Evolutionary conservation across 2,329 filamentous ascomycete genomes (phyloP), one percentile per base, ranked within the genome.

Genomic region (Botryotinia convoluta): DNA sequence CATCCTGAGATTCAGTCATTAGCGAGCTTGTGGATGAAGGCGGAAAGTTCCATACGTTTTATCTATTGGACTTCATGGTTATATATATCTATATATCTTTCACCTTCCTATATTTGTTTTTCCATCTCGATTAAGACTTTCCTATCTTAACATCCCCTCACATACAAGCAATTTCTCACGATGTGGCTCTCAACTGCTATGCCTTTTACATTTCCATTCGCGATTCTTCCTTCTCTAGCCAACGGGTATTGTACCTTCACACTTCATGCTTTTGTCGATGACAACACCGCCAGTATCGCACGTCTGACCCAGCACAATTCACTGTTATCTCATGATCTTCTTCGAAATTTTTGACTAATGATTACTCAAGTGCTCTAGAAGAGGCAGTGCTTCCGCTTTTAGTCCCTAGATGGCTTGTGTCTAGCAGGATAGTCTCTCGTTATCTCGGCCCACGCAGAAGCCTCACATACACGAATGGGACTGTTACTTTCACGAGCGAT

Each of bases 231-330:
- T 22, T 60, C 57, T 44, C 22, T 26, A n/a, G n/a, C 32, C 29
- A 63, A 71, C 39, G 22, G 14, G 4, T 32, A 48, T n/a, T 71
- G 42, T 26, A 71, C 68, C 20, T 71, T 62, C 32, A 71, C 26
- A 7, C 57, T 71, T n/a, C 48, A 63, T n/a, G 32, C 59, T 9
- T 54, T 29, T 10, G 69, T 54, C 12, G 26, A 71, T 22, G 59
- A 71, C 29, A 32, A 54, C 7, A 54, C 42, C 35, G 44, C 42
- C 35, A 45, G 22, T 20, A 63, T 59, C 26, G 22, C 62, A 71
- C 32, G 26, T 51, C 16, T 37, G 16, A 12, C 22, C 18, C 20
- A 37, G 44, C 44, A 51, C 3, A 37, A 20, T 37, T 37, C 32
- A 51, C 22, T 48, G 2, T 39, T 18, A 20, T 57, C 12, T 29